Evolutionary conservation across 1,284 basidiomycete genomes (phyloP), one percentile per base, ranked within the genome.

Genomic region (Apiotrichum montevideense): DNA sequence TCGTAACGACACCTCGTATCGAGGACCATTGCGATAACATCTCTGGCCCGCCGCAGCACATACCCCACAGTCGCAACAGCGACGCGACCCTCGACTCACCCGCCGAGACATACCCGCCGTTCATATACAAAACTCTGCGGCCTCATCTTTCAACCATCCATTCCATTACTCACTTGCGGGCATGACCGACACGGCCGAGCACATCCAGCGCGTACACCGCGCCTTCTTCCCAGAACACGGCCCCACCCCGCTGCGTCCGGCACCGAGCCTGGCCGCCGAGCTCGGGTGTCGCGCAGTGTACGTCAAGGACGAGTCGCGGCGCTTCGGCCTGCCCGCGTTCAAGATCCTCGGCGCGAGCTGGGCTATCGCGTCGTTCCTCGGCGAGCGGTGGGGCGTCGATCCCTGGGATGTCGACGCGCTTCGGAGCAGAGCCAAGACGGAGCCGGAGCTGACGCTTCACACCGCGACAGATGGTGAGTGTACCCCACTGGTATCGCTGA

Each of bases 321-420:
- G 60, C 6, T 62, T 50, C 45, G 60, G 60, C 7, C 55, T 62
- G 29, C 60, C 60, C 4, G 60, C 60, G 35, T 62, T 62, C 57
- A 62, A 62, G 52, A 48, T 62, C 7, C 57, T 62, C 34, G 60
- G 60, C 3, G 60, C 60, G 33, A 62, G 60, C 52, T 62, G 57
- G 57, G 57, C 48, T 1, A 47, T 58, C 11, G 53, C 52, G 32
- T 46, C 49, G 6, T 13, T 55, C 6, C 52, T 62, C 3, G 57
- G 46, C 1, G 33, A 52, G 35, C 48, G 60, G 32, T 62, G 55
- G 49, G 60, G 56, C 8, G 42, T 62, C 0, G 49, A 48, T 3
- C 57, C 60, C 1, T 58, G 57, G 57, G 57, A 62, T 35, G 34
- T 62, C 13, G 52, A 54, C 7, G 49, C 14, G 34, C 29, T 62